These are phyloP conservation scores for Lepidium didymum DNA, from an alignment of 345 rosid genomes.

Conservation along the genomic window DNA sequence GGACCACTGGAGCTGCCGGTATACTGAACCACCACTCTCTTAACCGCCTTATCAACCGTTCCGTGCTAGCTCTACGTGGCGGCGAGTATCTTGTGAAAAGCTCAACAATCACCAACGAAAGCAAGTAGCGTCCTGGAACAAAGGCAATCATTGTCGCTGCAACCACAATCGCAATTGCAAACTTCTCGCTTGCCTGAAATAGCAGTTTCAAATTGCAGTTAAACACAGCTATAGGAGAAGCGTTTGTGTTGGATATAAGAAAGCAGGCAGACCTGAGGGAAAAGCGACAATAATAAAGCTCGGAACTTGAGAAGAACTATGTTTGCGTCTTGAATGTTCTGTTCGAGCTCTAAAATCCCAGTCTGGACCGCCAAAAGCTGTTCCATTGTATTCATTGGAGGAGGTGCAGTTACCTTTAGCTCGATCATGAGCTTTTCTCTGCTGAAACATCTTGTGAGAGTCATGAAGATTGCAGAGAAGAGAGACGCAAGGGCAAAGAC, in stretches of 20 bases:
- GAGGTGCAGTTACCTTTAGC: slow-evolving; percentile 76
- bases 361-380: slow-evolving; percentile 93
- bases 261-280: slow-evolving; percentile 54
- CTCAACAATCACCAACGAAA: slow-evolving; percentile 52
- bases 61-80: slow-evolving; percentile 57
- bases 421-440: slow-evolving; percentile 47
- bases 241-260: neutral
- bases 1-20: slow-evolving; percentile 84
- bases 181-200: slow-evolving; percentile 70
- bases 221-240: neutral
- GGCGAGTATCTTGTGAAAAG: slow-evolving; percentile 78
- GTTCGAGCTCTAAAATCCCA: slow-evolving; percentile 71
- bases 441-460: slow-evolving; percentile 48
- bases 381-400: slow-evolving; percentile 84
- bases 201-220: neutral
- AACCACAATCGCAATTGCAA: slow-evolving; percentile 47
- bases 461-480: slow-evolving; percentile 59
- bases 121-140: slow-evolving; percentile 54
- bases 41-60: slow-evolving; percentile 66
- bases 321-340: slow-evolving; percentile 78
- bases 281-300: slow-evolving; percentile 59
- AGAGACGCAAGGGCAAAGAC: slow-evolving; percentile 38
- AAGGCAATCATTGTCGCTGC: slow-evolving; percentile 42
- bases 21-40: slow-evolving; percentile 99
- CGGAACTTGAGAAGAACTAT: slow-evolving; percentile 79